Conservation (phyloP, 768 basidiomycete species). For the Naganishia onofrii region DNA sequence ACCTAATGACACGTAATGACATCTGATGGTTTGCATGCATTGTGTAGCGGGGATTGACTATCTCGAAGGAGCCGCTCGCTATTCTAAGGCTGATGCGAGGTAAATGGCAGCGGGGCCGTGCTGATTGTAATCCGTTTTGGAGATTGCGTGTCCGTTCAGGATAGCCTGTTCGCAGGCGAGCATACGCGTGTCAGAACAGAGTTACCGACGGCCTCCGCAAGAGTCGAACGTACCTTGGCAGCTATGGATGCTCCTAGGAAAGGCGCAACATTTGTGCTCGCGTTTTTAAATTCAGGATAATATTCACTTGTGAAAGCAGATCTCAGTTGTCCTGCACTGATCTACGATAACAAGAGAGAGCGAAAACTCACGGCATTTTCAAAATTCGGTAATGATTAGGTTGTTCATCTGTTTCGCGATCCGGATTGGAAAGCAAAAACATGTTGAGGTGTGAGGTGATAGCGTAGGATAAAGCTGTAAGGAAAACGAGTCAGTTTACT, state of each 20-base stretch:
- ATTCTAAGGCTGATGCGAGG: slow-evolving; percentile 24
- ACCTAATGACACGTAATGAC: slow-evolving; percentile 12
- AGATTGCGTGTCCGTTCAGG: slow-evolving; percentile 42
- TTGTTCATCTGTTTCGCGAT: slow-evolving; percentile 44
- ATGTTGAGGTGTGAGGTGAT: slow-evolving; percentile 46
- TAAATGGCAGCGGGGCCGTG: slow-evolving; percentile 45
- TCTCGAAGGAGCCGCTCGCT: not conserved
- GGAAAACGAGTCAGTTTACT: not conserved
- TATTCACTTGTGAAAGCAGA: slow-evolving; percentile 39
- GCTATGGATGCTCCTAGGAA: slow-evolving; percentile 49
- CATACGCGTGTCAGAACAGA: not conserved
- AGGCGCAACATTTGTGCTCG: slow-evolving; percentile 43
- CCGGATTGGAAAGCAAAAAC: slow-evolving; percentile 43
- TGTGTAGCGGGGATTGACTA: not conserved
- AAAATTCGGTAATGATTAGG: slow-evolving; percentile 41
- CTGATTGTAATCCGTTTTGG: slow-evolving; percentile 49
- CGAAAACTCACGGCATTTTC: slow-evolving; percentile 40
- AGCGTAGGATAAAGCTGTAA: slow-evolving; percentile 44
- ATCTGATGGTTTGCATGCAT: not conserved
- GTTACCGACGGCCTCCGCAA: not conserved
- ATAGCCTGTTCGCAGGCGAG: slow-evolving; percentile 34
- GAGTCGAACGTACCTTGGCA: slow-evolving; percentile 38
- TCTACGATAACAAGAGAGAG: not conserved
- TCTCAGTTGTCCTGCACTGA: not conserved
- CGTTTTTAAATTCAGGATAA: slow-evolving; percentile 45